Evolutionary conservation across 2,329 filamentous ascomycete genomes (phyloP).

Genomic region (Aspergillus fumigatiaffinis): DNA sequence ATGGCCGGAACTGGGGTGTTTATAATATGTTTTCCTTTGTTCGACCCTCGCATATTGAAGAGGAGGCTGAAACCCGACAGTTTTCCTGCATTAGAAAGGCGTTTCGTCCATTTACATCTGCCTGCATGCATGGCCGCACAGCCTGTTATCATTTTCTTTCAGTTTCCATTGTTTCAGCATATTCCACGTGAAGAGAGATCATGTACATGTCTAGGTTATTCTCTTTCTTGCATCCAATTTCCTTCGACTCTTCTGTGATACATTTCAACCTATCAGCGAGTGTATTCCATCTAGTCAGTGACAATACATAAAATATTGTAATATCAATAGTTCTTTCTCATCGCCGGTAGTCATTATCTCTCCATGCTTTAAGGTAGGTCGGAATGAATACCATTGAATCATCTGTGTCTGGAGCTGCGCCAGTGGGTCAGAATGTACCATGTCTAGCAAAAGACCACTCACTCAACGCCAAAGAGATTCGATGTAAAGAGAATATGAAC

Average conservation of each 20-base stretch:
- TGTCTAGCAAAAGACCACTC: neutral
- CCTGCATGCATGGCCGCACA: neutral
- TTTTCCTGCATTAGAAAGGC: constrained; percentile 27
- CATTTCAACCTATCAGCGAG: neutral
- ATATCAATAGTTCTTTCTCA: neutral
- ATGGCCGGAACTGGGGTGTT: constrained; percentile 26
- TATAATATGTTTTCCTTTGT: constrained; percentile 13
- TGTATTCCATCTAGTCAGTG: neutral
- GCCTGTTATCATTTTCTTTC: neutral
- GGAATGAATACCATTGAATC: no score
- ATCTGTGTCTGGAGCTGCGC: neutral
- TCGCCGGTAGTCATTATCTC: neutral
- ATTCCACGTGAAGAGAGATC: neutral
- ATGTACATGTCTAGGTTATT: constrained; percentile 11
- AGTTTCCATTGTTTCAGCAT: constrained; percentile 10
- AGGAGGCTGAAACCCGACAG: constrained; percentile 17
- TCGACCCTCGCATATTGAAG: constrained; percentile 12
- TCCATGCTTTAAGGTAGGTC: no score
- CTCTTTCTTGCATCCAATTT: constrained; percentile 2
- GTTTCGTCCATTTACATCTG: constrained; percentile 14
- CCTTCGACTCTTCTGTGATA: constrained; percentile 1
- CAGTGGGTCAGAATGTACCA: neutral
- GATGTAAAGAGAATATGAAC: neutral
- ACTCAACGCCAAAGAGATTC: neutral
- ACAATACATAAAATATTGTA: neutral